Conservation (phyloP, 208 protist genomes). For the Leishmania tarentolae region DNA sequence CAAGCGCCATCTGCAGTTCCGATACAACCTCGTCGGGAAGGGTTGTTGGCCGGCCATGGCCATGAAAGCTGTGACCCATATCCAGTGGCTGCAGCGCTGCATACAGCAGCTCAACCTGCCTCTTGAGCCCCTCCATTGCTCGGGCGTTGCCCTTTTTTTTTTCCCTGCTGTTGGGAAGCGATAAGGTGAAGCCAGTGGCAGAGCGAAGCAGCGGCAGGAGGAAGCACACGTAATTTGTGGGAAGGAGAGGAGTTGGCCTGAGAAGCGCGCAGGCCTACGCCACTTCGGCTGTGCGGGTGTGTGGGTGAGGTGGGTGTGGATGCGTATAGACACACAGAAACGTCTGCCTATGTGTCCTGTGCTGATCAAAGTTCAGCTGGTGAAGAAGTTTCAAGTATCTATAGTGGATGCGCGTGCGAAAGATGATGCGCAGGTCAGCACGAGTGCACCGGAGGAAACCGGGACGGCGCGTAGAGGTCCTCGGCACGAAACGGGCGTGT, state of each 20-base stretch:
- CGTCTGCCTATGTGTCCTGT: not conserved
- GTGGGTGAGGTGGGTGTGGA: not conserved
- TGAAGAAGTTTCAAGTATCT: not conserved
- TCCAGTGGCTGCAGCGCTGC: conserved; percentile 39
- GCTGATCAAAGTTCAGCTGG: not conserved
- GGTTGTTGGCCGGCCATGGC: not conserved
- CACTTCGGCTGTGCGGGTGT: no score
- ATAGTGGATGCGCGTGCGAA: not conserved
- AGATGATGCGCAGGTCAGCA: not conserved
- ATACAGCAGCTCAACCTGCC: conserved; percentile 49
- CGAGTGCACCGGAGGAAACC: not conserved
- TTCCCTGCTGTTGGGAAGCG: not conserved
- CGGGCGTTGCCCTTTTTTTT: not conserved
- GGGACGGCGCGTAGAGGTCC: not conserved
- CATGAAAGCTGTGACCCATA: not conserved
- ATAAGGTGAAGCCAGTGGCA: not conserved
- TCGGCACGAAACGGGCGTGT: not conserved
- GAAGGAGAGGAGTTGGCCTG: not conserved
- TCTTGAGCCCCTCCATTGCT: conserved; percentile 46
- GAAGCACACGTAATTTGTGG: not conserved
- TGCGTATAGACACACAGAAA: not conserved
- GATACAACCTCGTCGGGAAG: conserved; percentile 34
- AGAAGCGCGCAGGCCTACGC: no score
- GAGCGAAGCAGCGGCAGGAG: not conserved
- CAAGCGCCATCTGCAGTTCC: conserved; percentile 46